Evolutionary conservation across 768 basidiomycete species (phyloP), one percentile per base, ranked within the genome.

Genomic region (Mycena rosella): DNA sequence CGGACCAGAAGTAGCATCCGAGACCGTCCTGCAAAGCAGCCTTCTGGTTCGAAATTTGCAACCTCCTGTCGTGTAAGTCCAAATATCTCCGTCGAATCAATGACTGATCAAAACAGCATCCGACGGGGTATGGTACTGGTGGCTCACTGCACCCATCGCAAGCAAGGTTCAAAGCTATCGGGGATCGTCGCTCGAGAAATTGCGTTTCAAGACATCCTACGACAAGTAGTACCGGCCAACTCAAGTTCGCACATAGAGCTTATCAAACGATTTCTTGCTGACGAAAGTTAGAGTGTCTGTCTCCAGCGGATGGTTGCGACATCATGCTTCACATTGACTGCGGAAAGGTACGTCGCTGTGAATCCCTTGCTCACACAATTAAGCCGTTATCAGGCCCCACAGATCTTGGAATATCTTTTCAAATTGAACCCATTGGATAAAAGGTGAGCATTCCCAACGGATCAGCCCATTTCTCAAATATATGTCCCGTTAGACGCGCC

Each of bases 171-270:
- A 54, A 56, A 40, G 15, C 56, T 36, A 32, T 34, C 53, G 2
- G 26, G 17, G 17, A 24, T 51, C 22, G n/a, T n/a, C 4, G 36
- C 22, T 15, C 34, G 47, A 34, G 8, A 67, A 9, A n/a, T 67
- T 24, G 15, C 47, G 5, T 67, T 62, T 26, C 18, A 58, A 4
- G 60, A 62, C 2, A 58, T 67, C 27, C 24, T 67, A 5, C 24
- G 42, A 11, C 48, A 65, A 34, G 17, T 59, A 5, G 2, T 54
- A 8, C 30, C 52, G 2, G 17, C 10, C 0, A 38, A 8, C 22
- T 18, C 45, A 1, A 18, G 53, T 60, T 15, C 22, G 58, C 11
- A 18, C 2, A 42, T 52, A 11, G 10, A 2, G 18, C 7, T n/a
- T 24, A 0, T 3, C 13, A 20, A 18, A 2, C 3, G 22, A 40